Base-by-base conservation (phyloP, 345 rosid species). In the Isatis tinctoria region DNA sequence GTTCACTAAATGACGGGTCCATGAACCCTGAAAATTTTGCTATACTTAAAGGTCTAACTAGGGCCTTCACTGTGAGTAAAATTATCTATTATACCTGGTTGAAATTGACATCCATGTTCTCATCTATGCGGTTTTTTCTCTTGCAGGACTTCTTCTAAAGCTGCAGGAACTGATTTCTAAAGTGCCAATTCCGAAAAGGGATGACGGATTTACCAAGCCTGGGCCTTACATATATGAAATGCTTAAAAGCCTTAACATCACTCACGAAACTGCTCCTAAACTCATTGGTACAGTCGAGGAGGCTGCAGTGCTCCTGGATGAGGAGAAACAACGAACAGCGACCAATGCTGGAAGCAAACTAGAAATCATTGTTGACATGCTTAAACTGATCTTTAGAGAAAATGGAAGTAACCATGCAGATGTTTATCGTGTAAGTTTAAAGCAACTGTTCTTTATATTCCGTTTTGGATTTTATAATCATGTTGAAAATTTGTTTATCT, bases 141-240 rank as follows among this genome's bases (percentile, higher is more conserved):
- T 51, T 85, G 77, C 90, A 95, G 97, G 97, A 7, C 85, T 90
- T 78, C 92, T 95, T 81, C 69, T 95, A 81, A 90, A 95, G 84
- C 87, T 95, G 44, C 93, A 95, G 82, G 87, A 95, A 80, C 79
- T 84, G 70, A 95, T 95, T 75, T 85, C 87, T 76, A 92, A 92
- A 66, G 69, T 95, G 73, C 88, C 97, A 76, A 80, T 95, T 79
- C 84, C 82, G 53, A 87, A 87, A 35, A 90, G 70, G 85, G 96
- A 90, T 54, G 69, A 86, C 59, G 99, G 99, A 62, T 95, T 88
- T 79, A 90, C 97, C 48, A 86, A 81, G 88, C 96, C 99, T 27
- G 97, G 99, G 74, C 87, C 90, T 33, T 92, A 88, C 85, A 86
- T 92, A 27, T 92, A 90, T 82, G 91, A 92, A 69, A 63, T 95